phyloP scores from a whole-genome alignment of 768 basidiomycete genomes.

The Rhodotorula babjevae region DNA sequence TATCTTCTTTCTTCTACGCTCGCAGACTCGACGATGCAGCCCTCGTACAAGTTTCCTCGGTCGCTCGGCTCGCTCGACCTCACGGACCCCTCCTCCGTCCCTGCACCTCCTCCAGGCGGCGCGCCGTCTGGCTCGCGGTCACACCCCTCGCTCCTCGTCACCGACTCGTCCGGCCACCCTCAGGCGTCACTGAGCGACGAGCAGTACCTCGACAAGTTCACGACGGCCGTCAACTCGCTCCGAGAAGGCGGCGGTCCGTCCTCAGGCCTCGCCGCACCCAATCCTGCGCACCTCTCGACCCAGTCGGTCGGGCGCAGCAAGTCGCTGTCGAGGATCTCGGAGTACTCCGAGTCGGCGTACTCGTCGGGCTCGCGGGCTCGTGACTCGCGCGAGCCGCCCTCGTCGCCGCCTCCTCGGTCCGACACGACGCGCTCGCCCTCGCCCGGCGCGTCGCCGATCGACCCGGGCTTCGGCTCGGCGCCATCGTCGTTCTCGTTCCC shows the following conservation, averaged over 20 bases:
- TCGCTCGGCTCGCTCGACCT: constrained; percentile 21
- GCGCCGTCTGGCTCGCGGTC: background rate
- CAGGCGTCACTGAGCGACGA: background rate
- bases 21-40: background rate
- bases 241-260: background rate
- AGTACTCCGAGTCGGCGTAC: constrained; percentile 31
- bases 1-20: too few species aligned
- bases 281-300: constrained; percentile 16
- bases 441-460: constrained; percentile 6
- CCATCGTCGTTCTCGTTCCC: constrained; percentile 13
- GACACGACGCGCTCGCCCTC: background rate
- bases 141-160: constrained; percentile 23
- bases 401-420: background rate
- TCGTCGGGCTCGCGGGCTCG: constrained; percentile 12
- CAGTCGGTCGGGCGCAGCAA: background rate
- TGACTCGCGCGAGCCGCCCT: constrained; percentile 7
- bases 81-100: constrained; percentile 2
- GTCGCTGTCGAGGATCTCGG: constrained; percentile 22
- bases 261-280: background rate
- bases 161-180: constrained; percentile 16
- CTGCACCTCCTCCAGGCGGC: background rate
- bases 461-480: background rate
- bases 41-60: constrained; percentile 5
- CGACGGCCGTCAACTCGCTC: background rate
- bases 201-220: constrained; percentile 8